phyloP scores from a whole-genome alignment of 2,329 filamentous ascomycete genomes.

The Aspergillus nomiae region DNA sequence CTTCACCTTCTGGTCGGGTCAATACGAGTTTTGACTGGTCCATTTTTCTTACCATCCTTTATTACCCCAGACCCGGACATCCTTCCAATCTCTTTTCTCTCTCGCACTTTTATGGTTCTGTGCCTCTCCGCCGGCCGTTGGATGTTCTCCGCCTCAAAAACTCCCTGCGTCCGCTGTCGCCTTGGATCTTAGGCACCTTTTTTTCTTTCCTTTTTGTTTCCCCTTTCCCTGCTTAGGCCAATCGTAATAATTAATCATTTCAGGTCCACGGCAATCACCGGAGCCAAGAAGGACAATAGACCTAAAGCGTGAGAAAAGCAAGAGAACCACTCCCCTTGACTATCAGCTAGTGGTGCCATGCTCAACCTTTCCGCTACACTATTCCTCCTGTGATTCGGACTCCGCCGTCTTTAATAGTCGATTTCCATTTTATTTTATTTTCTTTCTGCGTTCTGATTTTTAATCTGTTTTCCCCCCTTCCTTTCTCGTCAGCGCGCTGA shows the following conservation, averaged over 20 bases:
- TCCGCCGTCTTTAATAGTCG: conserved; percentile 14
- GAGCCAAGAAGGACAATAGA: conserved; percentile 4
- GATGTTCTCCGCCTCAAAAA: conserved; percentile 24
- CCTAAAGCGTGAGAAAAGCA: conserved; percentile 7
- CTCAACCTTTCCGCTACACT: conserved; percentile 21
- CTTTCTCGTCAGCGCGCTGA: conserved; percentile 11
- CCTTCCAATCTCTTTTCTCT: conserved; percentile 9
- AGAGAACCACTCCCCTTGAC: conserved; percentile 4
- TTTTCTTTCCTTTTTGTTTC: background rate
- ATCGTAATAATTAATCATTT: background rate
- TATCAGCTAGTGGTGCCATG: conserved; percentile 26
- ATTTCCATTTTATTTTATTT: background rate
- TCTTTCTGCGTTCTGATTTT: background rate
- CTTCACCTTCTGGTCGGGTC: background rate
- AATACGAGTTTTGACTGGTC: background rate
- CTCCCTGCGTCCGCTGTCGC: conserved; percentile 21
- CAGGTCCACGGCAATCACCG: conserved; percentile 5
- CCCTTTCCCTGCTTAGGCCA: background rate
- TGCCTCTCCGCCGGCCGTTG: conserved; percentile 26
- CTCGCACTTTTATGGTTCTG: conserved; percentile 6
- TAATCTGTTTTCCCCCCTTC: conserved; percentile 1
- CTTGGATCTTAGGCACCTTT: conserved; percentile 14
- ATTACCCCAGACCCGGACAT: conserved; percentile 16
- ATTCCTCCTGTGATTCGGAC: conserved; percentile 21
- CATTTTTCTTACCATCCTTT: background rate